Percentiles rank a stretch among this genome's conserved stretches.
Conservation (phyloP, 257 asterid species). For the Leonotis leonurus region DNA sequence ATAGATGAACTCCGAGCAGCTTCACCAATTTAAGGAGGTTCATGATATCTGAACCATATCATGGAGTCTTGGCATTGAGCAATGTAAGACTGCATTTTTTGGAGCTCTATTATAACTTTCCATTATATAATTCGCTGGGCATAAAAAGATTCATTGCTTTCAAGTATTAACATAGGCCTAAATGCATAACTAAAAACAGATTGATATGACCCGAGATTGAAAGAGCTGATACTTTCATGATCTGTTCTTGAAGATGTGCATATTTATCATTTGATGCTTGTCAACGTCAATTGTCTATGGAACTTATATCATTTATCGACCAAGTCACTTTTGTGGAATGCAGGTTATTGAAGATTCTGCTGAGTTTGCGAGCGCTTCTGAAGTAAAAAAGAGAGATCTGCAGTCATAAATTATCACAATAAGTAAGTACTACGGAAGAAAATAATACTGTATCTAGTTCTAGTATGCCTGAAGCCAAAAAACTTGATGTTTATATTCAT, state of each 20-base stretch:
- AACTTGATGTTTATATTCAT: constrained; percentile 3
- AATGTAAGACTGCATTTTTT: constrained; percentile 14
- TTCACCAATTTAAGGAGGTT: constrained; percentile 37
- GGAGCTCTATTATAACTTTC: background rate
- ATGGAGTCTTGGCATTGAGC: too few relatives aligned
- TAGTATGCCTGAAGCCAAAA: background rate
- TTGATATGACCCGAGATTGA: background rate
- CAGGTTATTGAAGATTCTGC: constrained; percentile 18
- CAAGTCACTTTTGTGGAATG: background rate
- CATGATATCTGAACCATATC: too few relatives aligned
- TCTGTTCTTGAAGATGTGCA: background rate
- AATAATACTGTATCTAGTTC: background rate
- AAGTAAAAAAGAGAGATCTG: background rate
- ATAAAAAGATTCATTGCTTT: background rate
- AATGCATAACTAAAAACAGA: background rate
- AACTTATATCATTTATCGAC: background rate
- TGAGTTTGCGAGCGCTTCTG: background rate
- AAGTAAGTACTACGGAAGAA: background rate
- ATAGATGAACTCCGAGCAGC: constrained; percentile 52
- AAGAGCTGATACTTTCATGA: background rate
- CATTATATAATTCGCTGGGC: background rate
- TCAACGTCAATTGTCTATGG: background rate
- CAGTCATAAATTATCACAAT: background rate
- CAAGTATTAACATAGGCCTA: background rate
- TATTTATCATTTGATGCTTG: background rate